Conservation (phyloP, 768 basidiomycete genomes). For the Russula lepida region DNA sequence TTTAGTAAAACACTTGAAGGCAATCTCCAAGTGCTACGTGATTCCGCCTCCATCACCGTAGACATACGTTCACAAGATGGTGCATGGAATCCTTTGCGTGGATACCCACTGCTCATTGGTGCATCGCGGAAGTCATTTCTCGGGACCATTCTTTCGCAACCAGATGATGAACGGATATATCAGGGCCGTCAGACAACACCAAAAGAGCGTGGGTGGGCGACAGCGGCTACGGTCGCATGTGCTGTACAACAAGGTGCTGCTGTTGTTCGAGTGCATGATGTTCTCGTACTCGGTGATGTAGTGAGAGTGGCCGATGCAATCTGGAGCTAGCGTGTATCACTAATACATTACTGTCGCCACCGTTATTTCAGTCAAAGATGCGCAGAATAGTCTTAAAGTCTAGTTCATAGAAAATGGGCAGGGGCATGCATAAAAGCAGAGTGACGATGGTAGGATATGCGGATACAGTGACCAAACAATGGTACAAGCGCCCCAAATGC, state of each 20-base stretch:
- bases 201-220: slow-evolving; percentile 67
- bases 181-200: slow-evolving; percentile 49
- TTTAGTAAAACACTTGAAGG: slow-evolving; percentile 82
- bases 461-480: slow-evolving; percentile 10
- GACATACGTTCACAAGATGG: slow-evolving; percentile 24
- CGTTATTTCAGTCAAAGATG: not conserved
- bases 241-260: slow-evolving; percentile 65
- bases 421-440: slow-evolving; percentile 12
- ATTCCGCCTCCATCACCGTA: slow-evolving; percentile 39
- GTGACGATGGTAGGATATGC: slow-evolving; percentile 6
- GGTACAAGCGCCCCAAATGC: not conserved
- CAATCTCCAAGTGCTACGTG: slow-evolving; percentile 61
- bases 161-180: slow-evolving; percentile 32
- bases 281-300: slow-evolving; percentile 63
- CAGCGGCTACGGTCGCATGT: slow-evolving; percentile 66
- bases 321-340: slow-evolving; percentile 2
- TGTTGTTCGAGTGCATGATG: slow-evolving; percentile 79
- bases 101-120: slow-evolving; percentile 66
- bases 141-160: slow-evolving; percentile 49
- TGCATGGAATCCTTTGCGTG: slow-evolving; percentile 42
- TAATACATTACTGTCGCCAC: not conserved
- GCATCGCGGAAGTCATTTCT: slow-evolving; percentile 81
- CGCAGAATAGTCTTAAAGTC: not conserved
- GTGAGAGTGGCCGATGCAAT: slow-evolving; percentile 51
- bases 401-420: slow-evolving; percentile 8